Percentiles rank a stretch among this genome's conserved stretches.
These are phyloP conservation scores for Cercophora samala DNA, from an alignment of 495 filamentous ascomycete genomes.

Conservation along the genomic window DNA sequence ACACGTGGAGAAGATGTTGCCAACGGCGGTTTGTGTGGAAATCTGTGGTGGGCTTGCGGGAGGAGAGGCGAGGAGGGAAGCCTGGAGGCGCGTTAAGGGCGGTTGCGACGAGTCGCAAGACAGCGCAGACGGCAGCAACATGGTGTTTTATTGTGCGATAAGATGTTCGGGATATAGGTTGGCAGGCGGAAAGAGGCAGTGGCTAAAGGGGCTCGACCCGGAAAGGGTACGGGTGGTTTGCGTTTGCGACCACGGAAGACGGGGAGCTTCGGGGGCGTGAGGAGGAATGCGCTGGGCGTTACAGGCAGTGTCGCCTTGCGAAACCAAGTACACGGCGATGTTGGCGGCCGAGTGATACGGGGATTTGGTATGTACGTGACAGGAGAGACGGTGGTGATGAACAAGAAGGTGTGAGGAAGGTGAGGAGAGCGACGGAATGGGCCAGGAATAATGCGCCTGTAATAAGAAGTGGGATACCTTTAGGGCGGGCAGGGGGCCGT, in stretches of 20 bases:
- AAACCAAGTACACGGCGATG: neutral
- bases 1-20: constrained; percentile 64
- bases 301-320: constrained; percentile 2
- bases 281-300: constrained; percentile 11
- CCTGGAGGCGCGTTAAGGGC: constrained; percentile 47
- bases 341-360: neutral
- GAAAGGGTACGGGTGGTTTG: neutral
- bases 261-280: constrained; percentile 20
- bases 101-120: constrained; percentile 62
- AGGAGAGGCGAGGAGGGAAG: constrained; percentile 59
- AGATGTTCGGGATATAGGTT: constrained; percentile 5
- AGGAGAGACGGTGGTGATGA: neutral
- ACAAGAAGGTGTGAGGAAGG: constrained; percentile 1
- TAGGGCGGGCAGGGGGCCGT: constrained; percentile 16
- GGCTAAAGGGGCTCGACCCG: constrained; percentile 18
- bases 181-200: neutral
- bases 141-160: constrained; percentile 27
- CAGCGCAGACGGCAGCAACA: constrained; percentile 71
- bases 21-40: constrained; percentile 49
- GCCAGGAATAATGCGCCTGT: constrained; percentile 35
- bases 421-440: neutral
- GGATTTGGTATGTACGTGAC: neutral
- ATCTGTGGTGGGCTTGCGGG: constrained; percentile 61
- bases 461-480: constrained; percentile 33
- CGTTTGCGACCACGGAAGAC: constrained; percentile 10